Evolutionary conservation across 768 basidiomycete genomes (phyloP), one percentile per base, ranked within the genome.

Genomic region (Pisolithus marmoratus): DNA sequence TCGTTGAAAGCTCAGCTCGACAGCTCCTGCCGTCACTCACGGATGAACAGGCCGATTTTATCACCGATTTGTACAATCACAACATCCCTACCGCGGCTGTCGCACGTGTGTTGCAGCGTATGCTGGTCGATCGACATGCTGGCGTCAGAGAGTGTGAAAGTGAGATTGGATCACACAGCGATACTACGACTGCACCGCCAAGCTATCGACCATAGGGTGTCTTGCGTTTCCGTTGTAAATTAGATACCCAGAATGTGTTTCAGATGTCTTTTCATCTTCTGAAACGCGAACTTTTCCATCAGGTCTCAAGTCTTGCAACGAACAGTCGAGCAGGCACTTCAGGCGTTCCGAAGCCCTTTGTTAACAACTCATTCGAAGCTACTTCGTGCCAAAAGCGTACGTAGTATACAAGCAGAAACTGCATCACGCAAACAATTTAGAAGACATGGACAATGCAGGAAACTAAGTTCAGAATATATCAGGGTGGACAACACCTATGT

Each of bases 11-110:
- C 41, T 37, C 40, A 8, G 45, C 40, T 3, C 58, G 36, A 20
- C 52, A 52, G 17, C 20, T 38, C 29, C 54, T 53, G 15, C 60
- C 52, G 5, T 41, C 48, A 31, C 49, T 64, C 38, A 64, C 56
- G 4, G 63, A 63, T 48, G 58, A 60, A 44, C 60, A 64, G 15
- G 63, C 61, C 9, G 62, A 63, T 34, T 61, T 64, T 31, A 57
- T 62, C 46, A 58, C 60, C 23, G 53, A 50, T 24, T 38, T 64
- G 19, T 53, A 62, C 47, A 60, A 41, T 5, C 62, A 54, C 31
- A 58, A 64, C 3, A 52, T 64, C 4, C 58, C 57, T 22, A 58
- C 58, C 11, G 55, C 58, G 20, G 58, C 55, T 5, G 59, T 63
- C 26, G 63, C 63, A 8, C 58, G 58, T 9, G 56, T 64, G 43